Evolutionary conservation across 2,329 filamentous ascomycete genomes (phyloP), one percentile per base, ranked within the genome.

Genomic region (Aureobasidium mangrovei): DNA sequence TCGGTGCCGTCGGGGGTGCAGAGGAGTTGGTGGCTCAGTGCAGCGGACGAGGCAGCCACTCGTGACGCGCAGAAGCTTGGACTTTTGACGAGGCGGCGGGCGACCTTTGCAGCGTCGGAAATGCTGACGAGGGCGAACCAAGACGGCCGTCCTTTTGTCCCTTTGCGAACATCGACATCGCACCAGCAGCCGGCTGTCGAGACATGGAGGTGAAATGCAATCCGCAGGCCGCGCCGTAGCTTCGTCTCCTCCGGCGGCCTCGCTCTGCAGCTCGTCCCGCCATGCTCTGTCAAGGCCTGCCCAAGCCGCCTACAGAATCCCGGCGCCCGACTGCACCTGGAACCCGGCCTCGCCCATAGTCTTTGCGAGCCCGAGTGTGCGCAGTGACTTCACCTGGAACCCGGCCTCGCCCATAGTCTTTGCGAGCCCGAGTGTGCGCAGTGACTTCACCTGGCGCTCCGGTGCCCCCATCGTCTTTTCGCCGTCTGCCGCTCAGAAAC

Each of bases 121-220:
- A 18, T 18, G 18, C 18, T 18, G 18, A 18, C 18, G 18, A 18
- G 18, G 18, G 18, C 18, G 18, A 18, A 18, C 18, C 18, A 18
- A 18, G 18, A 18, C 18, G 18, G 18, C 18, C 18, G 18, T 18
- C 18, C 18, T 18, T 18, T 18, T 18, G 18, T 18, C 18, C 18
- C 18, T 18, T 18, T 18, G 18, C 18, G 18, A 18, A 18, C 18
- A 18, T 18, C 18, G 18, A 18, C 18, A 18, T 18, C 18, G 18
- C 18, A 18, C 18, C 45, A 48, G 47, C 47, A 51, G 2, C 29
- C 8, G 29, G 52, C 52, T 46, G 41, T 42, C 8, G 12, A 35
- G 53, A 46, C 38, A 54, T 54, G 53, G 53, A 42, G 36, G 29
- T 36, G 44, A 36, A 43, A 54, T 54, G 53, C 53, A 54, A 46